Base-by-base conservation (phyloP, 768 basidiomycete species). In the Rhizopogon salebrosus region DNA sequence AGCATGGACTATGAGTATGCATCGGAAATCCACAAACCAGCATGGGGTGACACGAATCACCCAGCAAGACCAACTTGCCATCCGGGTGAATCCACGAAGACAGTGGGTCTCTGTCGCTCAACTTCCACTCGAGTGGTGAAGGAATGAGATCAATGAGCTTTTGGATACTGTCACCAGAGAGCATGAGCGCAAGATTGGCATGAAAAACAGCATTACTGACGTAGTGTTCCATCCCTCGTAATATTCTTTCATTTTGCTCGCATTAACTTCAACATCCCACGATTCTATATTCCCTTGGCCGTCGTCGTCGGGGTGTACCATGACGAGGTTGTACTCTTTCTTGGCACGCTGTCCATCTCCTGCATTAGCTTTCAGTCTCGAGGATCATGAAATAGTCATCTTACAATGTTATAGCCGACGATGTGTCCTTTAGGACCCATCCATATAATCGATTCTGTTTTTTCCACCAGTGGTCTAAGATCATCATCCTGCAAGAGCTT, bases 31-130 rank as follows among this genome's bases (percentile, higher is more conserved):
- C 22, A 22, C 69, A 41, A 43, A 70, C 68, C 34, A 81, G 67
- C 78, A 82, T 82, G 1, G 82, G 76, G 61, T 83, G 82, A 42
- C 79, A 80, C 0, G 80, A 72, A 57, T 83, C 82, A 2, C 81
- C 81, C 0, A 83, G 66, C 14, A 83, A 62, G 4, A 65, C 72
- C 1, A 82, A 66, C 23, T 64, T 74, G 3, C 72, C 74, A 16
- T 65, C 64, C 34, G 57, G 56, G 61, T 82, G 77, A 7, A 80
- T 54, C 81, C 80, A 82, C 0, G 71, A 75, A 0, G 67, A 62
- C 48, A 83, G 62, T 20, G 80, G 78, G 4, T 61, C 63, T 14
- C 77, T 74, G 54, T 80, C 78, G 64, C 78, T 72, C 49, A 83
- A 62, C 41, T 71, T 73, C 71, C 75, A 79, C 36, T 72, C 71